Evolutionary conservation across 495 filamentous ascomycete genomes (phyloP).

Genomic region (Aspergillus heteromorphus): DNA sequence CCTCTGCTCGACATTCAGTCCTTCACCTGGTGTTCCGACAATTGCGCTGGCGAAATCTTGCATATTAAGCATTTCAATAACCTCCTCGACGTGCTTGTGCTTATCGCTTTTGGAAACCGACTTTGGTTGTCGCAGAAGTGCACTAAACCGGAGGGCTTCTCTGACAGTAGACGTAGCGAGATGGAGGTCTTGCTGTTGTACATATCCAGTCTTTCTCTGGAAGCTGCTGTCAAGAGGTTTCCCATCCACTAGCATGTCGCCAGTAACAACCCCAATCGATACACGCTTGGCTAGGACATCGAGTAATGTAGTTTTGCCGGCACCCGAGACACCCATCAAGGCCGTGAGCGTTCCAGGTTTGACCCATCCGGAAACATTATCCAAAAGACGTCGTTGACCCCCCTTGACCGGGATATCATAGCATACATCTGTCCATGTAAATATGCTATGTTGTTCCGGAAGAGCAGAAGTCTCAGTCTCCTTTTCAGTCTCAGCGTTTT

Average conservation of each 20-base stretch:
- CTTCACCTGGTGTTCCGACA: slow-evolving; percentile 41
- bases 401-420: slow-evolving; percentile 62
- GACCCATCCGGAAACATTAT: slow-evolving; percentile 62
- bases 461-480: slow-evolving; percentile 24
- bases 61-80: slow-evolving; percentile 50
- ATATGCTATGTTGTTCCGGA: slow-evolving; percentile 54
- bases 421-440: slow-evolving; percentile 71
- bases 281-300: slow-evolving; percentile 55
- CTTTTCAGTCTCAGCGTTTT: slow-evolving; percentile 20
- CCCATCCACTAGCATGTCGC: slow-evolving; percentile 52
- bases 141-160: slow-evolving; percentile 76
- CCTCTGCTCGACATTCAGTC: slow-evolving; percentile 88
- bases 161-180: slow-evolving; percentile 76
- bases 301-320: slow-evolving; percentile 64
- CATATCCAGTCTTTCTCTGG: slow-evolving; percentile 87
- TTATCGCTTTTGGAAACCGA: slow-evolving; percentile 41
- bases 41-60: slow-evolving; percentile 40
- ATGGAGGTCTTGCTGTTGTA: slow-evolving; percentile 91
- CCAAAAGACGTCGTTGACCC: slow-evolving; percentile 52
- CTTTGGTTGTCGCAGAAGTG: slow-evolving; percentile 75
- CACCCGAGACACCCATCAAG: slow-evolving; percentile 58
- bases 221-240: slow-evolving; percentile 64
- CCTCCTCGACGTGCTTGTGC: slow-evolving; percentile 44
- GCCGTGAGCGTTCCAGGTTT: slow-evolving; percentile 65
- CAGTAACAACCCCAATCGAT: slow-evolving; percentile 47